A percentile compares a stretch with the other conserved stretches of the same genome.
phyloP scores from a whole-genome alignment of 2,329 filamentous ascomycete genomes.

The Nemania bipapillata region DNA sequence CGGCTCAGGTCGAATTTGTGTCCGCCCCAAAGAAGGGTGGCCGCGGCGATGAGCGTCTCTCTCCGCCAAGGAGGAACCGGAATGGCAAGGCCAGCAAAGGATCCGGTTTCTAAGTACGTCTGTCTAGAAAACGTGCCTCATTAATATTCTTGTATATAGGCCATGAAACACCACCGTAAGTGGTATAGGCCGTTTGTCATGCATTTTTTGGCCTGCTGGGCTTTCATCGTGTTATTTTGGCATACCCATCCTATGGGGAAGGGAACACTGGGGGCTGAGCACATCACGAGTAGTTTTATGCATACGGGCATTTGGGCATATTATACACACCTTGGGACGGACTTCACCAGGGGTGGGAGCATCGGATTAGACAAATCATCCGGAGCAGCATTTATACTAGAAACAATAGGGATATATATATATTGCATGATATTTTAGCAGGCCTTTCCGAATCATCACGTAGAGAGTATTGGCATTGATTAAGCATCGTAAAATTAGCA shows the following conservation, averaged over 20 bases:
- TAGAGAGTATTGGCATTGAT: background rate
- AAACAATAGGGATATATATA: constrained; percentile 6
- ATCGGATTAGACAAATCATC: constrained; percentile 18
- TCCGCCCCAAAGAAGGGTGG: constrained; percentile 39
- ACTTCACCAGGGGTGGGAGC: background rate
- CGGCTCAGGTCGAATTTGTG: constrained; percentile 49
- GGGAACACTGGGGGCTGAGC: background rate
- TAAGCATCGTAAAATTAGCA: background rate
- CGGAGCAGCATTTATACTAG: constrained; percentile 18
- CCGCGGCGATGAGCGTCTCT: constrained; percentile 28
- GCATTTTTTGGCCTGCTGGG: background rate
- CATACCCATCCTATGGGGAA: background rate
- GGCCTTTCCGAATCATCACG: background rate
- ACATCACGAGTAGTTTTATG: constrained; percentile 5
- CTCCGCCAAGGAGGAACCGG: constrained; percentile 36
- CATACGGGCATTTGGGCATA: constrained; percentile 8
- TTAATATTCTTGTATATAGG: background rate
- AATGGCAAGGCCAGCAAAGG: constrained; percentile 37
- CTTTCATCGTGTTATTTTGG: constrained; percentile 5
- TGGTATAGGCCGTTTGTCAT: background rate
- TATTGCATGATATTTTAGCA: background rate
- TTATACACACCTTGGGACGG: constrained; percentile 5
- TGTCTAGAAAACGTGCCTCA: background rate
- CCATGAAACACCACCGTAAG: too few relatives aligned
- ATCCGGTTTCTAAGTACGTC: constrained; percentile 24